These are phyloP conservation scores for Escovopsis sp. DNA, from an alignment of 2,329 filamentous ascomycete genomes.

Conservation along the genomic window DNA sequence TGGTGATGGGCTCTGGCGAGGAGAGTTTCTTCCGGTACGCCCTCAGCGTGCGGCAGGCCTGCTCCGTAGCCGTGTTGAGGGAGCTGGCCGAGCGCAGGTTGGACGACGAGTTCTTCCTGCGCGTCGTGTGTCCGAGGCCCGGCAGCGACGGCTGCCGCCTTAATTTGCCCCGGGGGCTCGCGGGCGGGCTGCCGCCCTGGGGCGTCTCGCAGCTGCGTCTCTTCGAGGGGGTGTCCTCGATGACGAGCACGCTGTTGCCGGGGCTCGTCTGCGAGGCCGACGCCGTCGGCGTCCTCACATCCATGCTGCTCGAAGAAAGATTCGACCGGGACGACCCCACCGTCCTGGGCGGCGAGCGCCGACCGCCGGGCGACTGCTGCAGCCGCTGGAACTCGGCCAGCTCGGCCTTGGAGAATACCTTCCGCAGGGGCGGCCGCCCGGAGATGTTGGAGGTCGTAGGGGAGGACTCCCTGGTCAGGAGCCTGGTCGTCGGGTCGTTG, in stretches of 20 bases:
- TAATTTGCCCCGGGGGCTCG: slow-evolving; percentile 29
- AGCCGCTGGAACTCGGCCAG: slow-evolving; percentile 61
- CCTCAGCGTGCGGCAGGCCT: slow-evolving; percentile 46
- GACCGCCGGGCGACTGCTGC: slow-evolving; percentile 24
- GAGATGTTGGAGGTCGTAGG: slow-evolving; percentile 38
- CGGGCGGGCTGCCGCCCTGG: slow-evolving; percentile 32
- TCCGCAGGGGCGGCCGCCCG: slow-evolving; percentile 59
- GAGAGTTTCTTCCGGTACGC: slow-evolving; percentile 49
- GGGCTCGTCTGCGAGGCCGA: slow-evolving; percentile 24
- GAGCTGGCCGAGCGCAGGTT: slow-evolving; percentile 38
- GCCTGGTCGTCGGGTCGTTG: slow-evolving; percentile 26
- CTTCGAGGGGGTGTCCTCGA: slow-evolving; percentile 33
- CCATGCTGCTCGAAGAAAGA: slow-evolving; percentile 19
- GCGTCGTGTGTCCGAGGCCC: slow-evolving; percentile 27
- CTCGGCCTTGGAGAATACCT: slow-evolving; percentile 76
- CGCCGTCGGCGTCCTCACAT: slow-evolving; percentile 24
- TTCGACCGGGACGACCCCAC: slow-evolving; percentile 38
- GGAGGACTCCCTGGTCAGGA: slow-evolving; percentile 36
- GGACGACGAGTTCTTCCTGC: slow-evolving; percentile 33
- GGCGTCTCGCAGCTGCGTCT: slow-evolving; percentile 30
- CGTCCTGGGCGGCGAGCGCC: slow-evolving; percentile 40
- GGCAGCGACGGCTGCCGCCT: slow-evolving; percentile 40
- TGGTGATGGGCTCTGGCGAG: slow-evolving; percentile 39
- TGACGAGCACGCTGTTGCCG: slow-evolving; percentile 18
- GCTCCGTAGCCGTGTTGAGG: slow-evolving; percentile 49